These are phyloP conservation scores for Gentiana straminea DNA, from an alignment of 257 asterid species.

Conservation along the genomic window DNA sequence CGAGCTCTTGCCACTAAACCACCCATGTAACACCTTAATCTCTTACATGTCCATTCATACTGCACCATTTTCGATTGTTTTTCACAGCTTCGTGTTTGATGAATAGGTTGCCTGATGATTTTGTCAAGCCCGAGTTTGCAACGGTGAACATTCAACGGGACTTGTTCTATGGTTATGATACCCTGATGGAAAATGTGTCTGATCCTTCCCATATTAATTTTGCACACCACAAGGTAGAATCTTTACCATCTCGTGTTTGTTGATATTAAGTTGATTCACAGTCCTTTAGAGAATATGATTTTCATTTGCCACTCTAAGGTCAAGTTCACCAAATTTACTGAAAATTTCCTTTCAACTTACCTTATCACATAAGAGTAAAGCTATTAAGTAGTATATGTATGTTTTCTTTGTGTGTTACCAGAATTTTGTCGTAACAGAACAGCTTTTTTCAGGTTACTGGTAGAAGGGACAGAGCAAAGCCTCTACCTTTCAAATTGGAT, in stretches of 20 bases:
- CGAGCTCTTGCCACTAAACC: constrained; percentile 73
- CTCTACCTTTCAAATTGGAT: constrained; percentile 88
- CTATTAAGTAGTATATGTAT: too few relatives aligned
- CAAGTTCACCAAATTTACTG: too few relatives aligned
- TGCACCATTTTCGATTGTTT: neutral
- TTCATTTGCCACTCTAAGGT: too few relatives aligned
- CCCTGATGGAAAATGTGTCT: constrained; percentile 97
- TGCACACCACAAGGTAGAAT: constrained; percentile 89
- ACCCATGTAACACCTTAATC: constrained; percentile 41
- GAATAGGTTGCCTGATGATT: constrained; percentile 92
- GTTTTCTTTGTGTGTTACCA: neutral
- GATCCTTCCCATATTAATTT: constrained; percentile 99
- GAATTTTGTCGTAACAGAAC: neutral
- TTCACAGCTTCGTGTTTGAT: constrained; percentile 12
- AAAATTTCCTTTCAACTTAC: too few relatives aligned
- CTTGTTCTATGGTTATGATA: constrained; percentile 88
- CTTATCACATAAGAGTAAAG: too few relatives aligned
- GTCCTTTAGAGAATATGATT: too few relatives aligned
- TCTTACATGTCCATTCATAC: neutral
- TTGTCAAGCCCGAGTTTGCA: constrained; percentile 79
- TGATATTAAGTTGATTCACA: neutral
- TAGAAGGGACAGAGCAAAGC: constrained; percentile 93
- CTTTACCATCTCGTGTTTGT: neutral
- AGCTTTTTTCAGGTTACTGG: constrained; percentile 69
- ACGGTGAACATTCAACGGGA: constrained; percentile 93